A percentile compares a stretch with the other conserved stretches of the same genome.
Evolutionary conservation across 164 flowering plant genomes (phyloP).

Genomic region (Brasenia schreberi): DNA sequence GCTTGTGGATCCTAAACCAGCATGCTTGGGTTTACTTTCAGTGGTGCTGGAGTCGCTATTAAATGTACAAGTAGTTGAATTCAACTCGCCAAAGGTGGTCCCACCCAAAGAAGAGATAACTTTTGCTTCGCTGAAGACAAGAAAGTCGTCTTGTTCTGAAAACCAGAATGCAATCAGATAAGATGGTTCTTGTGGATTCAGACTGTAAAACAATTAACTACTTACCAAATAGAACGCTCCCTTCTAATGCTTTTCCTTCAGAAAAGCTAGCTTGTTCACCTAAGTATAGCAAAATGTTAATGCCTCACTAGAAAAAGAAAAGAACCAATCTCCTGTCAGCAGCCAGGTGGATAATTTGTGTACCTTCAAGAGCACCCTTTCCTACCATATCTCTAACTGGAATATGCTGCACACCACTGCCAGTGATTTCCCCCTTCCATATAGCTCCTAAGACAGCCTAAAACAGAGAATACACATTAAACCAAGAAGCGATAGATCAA

Average conservation of each 20-base stretch:
- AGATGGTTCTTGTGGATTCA: not conserved
- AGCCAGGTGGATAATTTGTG: not conserved
- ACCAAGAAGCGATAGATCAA: not conserved
- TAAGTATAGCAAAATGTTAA: not conserved
- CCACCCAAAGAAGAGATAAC: not conserved
- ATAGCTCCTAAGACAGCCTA: constrained; percentile 61
- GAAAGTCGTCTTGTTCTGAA: not conserved
- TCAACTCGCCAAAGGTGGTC: not conserved
- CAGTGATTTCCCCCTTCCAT: constrained; percentile 55
- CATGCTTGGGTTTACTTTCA: not conserved
- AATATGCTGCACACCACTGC: constrained; percentile 40
- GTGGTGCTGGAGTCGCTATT: not conserved
- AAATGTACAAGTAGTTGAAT: not conserved
- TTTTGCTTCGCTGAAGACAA: not conserved
- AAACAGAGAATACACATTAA: not conserved
- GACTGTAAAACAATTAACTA: not conserved
- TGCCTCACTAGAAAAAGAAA: not conserved
- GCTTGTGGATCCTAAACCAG: not conserved
- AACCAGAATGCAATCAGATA: not conserved
- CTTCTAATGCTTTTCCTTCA: not conserved
- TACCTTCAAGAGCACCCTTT: constrained; percentile 4
- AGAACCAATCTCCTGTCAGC: not conserved
- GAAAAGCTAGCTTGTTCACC: not conserved
- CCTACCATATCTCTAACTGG: constrained; percentile 27
- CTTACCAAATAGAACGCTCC: not conserved